Percentiles rank a stretch among this genome's conserved stretches.
Evolutionary conservation across 305 asterid genomes (phyloP).

Genomic region (Fraxinus ornus): DNA sequence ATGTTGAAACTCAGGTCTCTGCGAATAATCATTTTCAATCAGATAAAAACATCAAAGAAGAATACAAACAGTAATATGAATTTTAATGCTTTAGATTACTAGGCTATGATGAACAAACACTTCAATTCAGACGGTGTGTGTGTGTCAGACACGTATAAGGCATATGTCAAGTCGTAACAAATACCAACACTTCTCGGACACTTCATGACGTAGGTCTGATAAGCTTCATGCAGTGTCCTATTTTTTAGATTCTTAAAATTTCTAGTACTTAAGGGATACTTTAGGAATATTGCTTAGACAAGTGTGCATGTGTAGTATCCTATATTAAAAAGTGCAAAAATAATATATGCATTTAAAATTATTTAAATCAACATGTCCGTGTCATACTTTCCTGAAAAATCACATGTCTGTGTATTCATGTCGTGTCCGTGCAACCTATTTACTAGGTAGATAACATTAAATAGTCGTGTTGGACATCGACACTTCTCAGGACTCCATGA

Average conservation of each 20-base stretch:
- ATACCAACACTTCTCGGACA: not conserved
- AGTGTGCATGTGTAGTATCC: not conserved
- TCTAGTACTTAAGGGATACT: not conserved
- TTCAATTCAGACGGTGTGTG: not conserved
- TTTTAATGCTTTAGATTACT: not conserved
- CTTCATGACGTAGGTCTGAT: not conserved
- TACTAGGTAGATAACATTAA: not conserved
- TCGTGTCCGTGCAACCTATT: not conserved
- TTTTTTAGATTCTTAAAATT: not conserved
- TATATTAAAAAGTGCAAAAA: not conserved
- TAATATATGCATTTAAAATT: not conserved
- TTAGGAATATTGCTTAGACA: not conserved
- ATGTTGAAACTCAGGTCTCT: slow-evolving; percentile 83
- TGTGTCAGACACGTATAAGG: not conserved
- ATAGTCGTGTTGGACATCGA: not conserved
- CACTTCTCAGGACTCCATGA: not conserved
- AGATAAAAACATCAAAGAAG: not conserved
- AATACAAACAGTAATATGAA: not conserved
- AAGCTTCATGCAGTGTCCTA: not conserved
- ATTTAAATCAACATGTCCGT: not conserved
- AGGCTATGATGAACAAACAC: not conserved
- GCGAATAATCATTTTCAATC: slow-evolving; percentile 24
- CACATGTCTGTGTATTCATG: not conserved
- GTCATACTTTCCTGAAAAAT: not conserved
- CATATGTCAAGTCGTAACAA: not conserved